Evolutionary conservation across 1,284 basidiomycete genomes (phyloP), one percentile per base, ranked within the genome.

Genomic region (Thecaphora thlaspeos): DNA sequence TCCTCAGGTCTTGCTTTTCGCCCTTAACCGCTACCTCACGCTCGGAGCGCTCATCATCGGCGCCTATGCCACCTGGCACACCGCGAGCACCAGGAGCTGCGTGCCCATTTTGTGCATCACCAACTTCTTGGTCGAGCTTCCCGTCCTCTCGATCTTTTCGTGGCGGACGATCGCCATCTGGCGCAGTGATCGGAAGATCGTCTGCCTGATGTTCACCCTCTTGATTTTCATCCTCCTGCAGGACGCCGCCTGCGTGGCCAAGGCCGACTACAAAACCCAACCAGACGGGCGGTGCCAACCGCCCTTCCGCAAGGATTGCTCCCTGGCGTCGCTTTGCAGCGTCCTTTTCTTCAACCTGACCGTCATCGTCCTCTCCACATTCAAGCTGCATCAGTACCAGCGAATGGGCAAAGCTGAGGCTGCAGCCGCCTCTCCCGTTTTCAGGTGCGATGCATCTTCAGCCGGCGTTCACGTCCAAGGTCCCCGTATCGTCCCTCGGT

Each of bases 161-260:
- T 71, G 71, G 71, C 59, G 71, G 23, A 68, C 71, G 11, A 47
- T 67, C 21, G 71, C 69, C 2, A 73, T 73, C 19, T 73, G 71
- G 71, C 56, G 66, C 17, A 55, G 56, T 23, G 55, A 61, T 26
- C 53, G 53, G 11, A 54, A 61, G 9, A 62, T 73, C 41, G 41
- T 64, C 23, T 49, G 64, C 26, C 51, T 63, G 24, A 45, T 71
- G 19, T 28, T 40, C 9, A 43, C 52, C 1, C 58, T 73, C 12
- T 50, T 60, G 11, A 24, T 49, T 23, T 46, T 51, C 14, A 46
- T 72, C 23, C 57, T 70, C 53, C 55, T 48, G 14, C 46, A 58
- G 18, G 64, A 53, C 11, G 44, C 66, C n/a, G 51, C 58, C 17
- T 47, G 71, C 22, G 49, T 70, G 26, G 66, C 61, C 39, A 62